A percentile compares a stretch with the other conserved stretches of the same genome.
Evolutionary conservation across 169 alveolate species (phyloP).

Genomic region (Cyclospora cayetanensis): DNA sequence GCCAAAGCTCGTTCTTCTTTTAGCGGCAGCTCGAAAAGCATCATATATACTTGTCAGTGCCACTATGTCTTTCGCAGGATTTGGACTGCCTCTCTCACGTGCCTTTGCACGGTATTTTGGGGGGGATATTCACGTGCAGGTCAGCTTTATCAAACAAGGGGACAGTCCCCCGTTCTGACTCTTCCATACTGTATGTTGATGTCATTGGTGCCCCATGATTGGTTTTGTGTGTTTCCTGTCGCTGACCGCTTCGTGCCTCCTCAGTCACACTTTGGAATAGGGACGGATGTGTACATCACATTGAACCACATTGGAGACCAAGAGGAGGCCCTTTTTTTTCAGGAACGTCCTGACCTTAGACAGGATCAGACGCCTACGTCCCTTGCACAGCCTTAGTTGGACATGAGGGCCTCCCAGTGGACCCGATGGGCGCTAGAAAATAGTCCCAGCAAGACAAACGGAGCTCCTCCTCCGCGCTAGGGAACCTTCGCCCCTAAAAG

Average conservation of each 20-base stretch:
- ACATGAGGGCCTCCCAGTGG: too few relatives aligned
- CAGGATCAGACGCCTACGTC: background rate
- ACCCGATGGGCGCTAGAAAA: too few relatives aligned
- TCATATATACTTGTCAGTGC: too few relatives aligned
- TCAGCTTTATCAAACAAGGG: background rate
- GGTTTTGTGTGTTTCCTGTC: background rate
- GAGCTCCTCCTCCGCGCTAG: too few relatives aligned
- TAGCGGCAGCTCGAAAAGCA: too few relatives aligned
- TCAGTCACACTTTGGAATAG: conserved; percentile 66
- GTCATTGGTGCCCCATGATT: too few relatives aligned
- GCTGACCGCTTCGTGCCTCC: too few relatives aligned
- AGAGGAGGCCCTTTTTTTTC: conserved; percentile 42
- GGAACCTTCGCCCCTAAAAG: too few relatives aligned
- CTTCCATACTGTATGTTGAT: background rate
- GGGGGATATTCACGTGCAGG: conserved; percentile 66
- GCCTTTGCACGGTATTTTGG: conserved; percentile 68
- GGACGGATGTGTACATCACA: conserved; percentile 68
- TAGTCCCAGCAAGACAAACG: too few relatives aligned
- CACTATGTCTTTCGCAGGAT: conserved; percentile 39
- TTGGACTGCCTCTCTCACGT: conserved; percentile 52
- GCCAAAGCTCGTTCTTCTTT: too few relatives aligned
- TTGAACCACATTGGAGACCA: conserved; percentile 68
- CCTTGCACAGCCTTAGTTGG: too few relatives aligned
- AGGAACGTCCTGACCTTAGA: conserved; percentile 51
- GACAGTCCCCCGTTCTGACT: background rate